These are phyloP conservation scores for Phytophthora ramorum DNA, from an alignment of 352 stramenopile genomes.

Conservation along the genomic window DNA sequence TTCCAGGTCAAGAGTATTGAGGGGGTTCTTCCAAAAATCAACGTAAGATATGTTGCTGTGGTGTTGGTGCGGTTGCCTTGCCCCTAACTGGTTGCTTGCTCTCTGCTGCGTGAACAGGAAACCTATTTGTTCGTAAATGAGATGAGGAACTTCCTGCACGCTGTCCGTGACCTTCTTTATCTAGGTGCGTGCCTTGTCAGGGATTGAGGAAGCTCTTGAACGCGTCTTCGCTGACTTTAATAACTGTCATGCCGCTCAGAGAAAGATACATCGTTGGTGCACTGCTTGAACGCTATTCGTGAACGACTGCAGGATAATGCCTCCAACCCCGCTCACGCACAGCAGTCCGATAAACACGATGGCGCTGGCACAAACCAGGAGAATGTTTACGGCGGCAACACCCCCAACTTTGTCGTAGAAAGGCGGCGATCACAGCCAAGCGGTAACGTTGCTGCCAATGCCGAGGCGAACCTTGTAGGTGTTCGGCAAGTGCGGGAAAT, in stretches of 20 bases:
- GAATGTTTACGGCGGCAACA: conserved; percentile 17
- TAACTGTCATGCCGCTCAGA: conserved; percentile 27
- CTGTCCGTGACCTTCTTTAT: conserved; percentile 62
- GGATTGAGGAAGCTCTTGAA: background rate
- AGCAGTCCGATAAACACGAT: conserved; percentile 5
- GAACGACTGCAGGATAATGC: conserved; percentile 38
- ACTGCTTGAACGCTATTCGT: conserved; percentile 60
- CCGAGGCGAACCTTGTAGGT: conserved; percentile 48
- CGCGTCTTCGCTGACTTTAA: background rate
- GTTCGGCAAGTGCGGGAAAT: conserved; percentile 81
- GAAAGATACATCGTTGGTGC: conserved; percentile 49
- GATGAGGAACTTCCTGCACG: conserved; percentile 85
- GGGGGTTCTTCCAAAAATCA: conserved; percentile 92
- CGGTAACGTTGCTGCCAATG: conserved; percentile 11
- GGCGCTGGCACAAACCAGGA: conserved; percentile 21
- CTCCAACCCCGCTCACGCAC: conserved; percentile 2
- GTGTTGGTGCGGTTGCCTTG: background rate
- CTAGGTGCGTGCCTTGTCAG: conserved; percentile 54
- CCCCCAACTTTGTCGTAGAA: conserved; percentile 75
- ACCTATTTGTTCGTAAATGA: conserved; percentile 89
- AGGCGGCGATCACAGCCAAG: conserved; percentile 24
- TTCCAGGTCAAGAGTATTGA: conserved; percentile 89
- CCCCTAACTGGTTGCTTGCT: conserved; percentile 3
- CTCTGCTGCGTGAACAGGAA: conserved; percentile 47
- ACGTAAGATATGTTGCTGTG: conserved; percentile 44